Conservation (phyloP, 441 rosid species). For the Bocquillonia castaneifolia region DNA sequence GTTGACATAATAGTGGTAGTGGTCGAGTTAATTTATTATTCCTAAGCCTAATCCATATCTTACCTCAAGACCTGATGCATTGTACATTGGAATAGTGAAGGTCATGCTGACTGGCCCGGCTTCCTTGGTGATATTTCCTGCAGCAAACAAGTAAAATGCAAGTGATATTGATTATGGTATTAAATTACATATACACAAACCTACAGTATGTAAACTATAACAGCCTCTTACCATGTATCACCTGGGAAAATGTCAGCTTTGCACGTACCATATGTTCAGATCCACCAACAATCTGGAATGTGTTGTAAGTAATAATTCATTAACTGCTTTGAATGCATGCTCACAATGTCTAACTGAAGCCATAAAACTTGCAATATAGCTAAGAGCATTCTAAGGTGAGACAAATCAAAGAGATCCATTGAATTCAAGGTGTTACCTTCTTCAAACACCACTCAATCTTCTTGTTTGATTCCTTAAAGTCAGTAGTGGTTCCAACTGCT, state of each 20-base stretch:
- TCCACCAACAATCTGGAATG: conserved; percentile 36
- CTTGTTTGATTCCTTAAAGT: conserved; percentile 69
- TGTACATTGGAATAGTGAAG: conserved; percentile 80
- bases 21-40: neutral
- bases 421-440: conserved; percentile 42
- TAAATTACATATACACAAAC: neutral
- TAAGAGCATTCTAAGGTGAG: neutral
- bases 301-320: neutral
- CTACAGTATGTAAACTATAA: neutral
- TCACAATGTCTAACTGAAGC: neutral
- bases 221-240: conserved; percentile 29
- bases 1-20: neutral
- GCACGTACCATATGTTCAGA: conserved; percentile 38
- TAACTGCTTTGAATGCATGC: neutral
- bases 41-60: conserved; percentile 1
- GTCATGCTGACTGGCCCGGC: conserved; percentile 90
- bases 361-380: neutral
- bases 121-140: conserved; percentile 80
- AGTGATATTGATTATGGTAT: neutral
- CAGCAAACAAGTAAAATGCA: neutral
- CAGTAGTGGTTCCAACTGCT: conserved; percentile 60
- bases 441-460: conserved; percentile 72
- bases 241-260: conserved; percentile 40
- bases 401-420: neutral
- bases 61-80: conserved; percentile 77